Evolutionary conservation across 441 rosid genomes (phyloP), one percentile per base, ranked within the genome.

Genomic region (Sinapis alba): DNA sequence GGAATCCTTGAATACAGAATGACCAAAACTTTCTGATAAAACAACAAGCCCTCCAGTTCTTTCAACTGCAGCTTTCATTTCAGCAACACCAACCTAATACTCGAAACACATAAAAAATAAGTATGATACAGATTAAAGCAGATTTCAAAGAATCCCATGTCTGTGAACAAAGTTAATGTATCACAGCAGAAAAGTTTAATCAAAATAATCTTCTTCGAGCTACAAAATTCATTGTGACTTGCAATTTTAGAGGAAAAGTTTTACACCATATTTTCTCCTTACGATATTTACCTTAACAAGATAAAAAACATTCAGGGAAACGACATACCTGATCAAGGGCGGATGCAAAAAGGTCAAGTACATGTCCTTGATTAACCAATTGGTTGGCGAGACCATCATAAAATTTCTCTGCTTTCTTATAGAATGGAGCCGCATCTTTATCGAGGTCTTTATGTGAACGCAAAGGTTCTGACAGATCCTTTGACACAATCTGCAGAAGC

Each of bases 401-500:
- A 85, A 94, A 92, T 75, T 89, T 94, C 72, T 92, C 97, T 0
- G 98, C 98, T 85, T 96, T 96, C 88, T 88, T 96, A 71, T 92
- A 96, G 79, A 76, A 96, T 3, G 98, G 98, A 72, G 95, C 97
- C 18, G 98, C 99, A 83, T 94, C 99, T 89, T 96, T 96, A 72
- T 94, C 99, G 72, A 96, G 98, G 84, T 96, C 99, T 78, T 96
- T 96, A 77, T 96, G 99, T 62, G 99, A 94, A 69, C 99, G 98
- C 78, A 96, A 94, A 51, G 99, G 99, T 75, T 96, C 99, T 61
- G 99, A 94, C 54, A 88, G 74, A 79, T 96, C 99, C 85, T 94
- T 94, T 64, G 99, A 94, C 65, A 96, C 83, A 78, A 96, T 96
- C 99, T 96, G 96, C 82, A 84, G 71, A 80, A 62, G 5, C 43